Evolutionary conservation across 2,329 filamentous ascomycete species (phyloP).

Genomic region (Aureobasidium namibiae): DNA sequence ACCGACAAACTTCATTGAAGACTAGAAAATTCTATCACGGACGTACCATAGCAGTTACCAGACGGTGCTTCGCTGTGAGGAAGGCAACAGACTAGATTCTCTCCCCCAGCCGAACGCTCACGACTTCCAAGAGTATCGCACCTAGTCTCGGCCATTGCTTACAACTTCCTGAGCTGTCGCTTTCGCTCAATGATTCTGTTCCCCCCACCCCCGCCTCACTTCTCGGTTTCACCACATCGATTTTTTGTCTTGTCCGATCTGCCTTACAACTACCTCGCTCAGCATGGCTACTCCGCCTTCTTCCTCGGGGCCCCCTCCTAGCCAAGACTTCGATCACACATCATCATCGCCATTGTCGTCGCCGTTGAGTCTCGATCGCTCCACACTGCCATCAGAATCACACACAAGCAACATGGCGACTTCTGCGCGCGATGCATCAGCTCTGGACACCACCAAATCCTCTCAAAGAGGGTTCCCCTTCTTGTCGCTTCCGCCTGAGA

Average conservation of each 20-base stretch:
- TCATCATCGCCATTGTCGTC: not conserved
- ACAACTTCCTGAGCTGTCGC: too few species aligned
- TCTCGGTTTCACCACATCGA: not conserved
- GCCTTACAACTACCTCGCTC: not conserved
- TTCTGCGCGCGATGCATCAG: too few species aligned
- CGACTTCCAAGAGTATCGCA: too few species aligned
- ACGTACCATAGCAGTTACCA: too few species aligned
- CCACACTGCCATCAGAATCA: not conserved
- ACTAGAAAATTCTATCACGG: too few species aligned
- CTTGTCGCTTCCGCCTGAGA: constrained; percentile 2
- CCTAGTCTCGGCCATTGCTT: too few species aligned
- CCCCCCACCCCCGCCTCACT: not conserved
- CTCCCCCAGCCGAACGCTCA: too few species aligned
- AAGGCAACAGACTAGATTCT: too few species aligned
- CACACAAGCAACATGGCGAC: not conserved
- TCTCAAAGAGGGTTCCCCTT: not conserved
- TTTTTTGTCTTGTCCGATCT: not conserved
- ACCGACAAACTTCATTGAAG: too few species aligned
- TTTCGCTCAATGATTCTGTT: too few species aligned
- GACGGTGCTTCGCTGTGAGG: too few species aligned
- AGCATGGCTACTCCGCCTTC: not conserved
- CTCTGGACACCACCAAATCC: not conserved
- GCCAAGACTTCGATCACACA: not conserved
- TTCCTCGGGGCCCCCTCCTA: not conserved
- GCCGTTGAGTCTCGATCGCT: too few species aligned